Evolutionary conservation across 2,329 filamentous ascomycete species (phyloP), one percentile per base, ranked within the genome.

Genomic region (Ascomycota sp.): DNA sequence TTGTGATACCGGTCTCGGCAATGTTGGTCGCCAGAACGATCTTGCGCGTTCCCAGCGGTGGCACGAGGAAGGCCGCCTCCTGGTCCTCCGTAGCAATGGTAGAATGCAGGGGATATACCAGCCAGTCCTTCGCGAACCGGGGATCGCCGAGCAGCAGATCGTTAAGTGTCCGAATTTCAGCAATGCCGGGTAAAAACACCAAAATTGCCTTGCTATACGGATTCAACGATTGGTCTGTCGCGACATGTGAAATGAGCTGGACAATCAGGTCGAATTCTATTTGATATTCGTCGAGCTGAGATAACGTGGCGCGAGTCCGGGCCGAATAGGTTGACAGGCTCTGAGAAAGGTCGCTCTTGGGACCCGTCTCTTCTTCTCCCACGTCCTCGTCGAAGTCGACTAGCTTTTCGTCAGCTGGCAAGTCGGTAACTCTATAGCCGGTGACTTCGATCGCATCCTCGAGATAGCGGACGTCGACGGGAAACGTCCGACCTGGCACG

Each of bases 1-100:
- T 98, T 0, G 89, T 98, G 48, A 98, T 92, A 59, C 89, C 89
- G 1, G 89, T 98, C 53, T 98, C 89, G 5, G 89, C 89, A 51
- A 98, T 98, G 48, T 98, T 98, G 10, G 89, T 98, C 2, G 89
- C 84, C 35, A 98, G 66, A 2, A 98, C 86, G 41, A 98, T 89
- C 57, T 98, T 98, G 40, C 84, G 70, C 36, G 73, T 64, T 1
- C 86, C 86, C 3, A 64, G 65, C 1, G 84, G 82, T 6, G 89
- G 89, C 1, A 92, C 57, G 6, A 81, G 60, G 50, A 98, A 98
- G 0, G 89, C 89, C 27, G 78, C 75, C 53, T 98, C 86, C 50
- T 98, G 89, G 39, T 98, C 89, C 46, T 95, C 86, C 32, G 79
- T 93, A 9, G 86, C 83, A 43, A 98, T 93, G 0, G 79, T 82